These are phyloP conservation scores for Puya raimondii DNA, from an alignment of 176 grass and related monocot species.

Conservation along the genomic window DNA sequence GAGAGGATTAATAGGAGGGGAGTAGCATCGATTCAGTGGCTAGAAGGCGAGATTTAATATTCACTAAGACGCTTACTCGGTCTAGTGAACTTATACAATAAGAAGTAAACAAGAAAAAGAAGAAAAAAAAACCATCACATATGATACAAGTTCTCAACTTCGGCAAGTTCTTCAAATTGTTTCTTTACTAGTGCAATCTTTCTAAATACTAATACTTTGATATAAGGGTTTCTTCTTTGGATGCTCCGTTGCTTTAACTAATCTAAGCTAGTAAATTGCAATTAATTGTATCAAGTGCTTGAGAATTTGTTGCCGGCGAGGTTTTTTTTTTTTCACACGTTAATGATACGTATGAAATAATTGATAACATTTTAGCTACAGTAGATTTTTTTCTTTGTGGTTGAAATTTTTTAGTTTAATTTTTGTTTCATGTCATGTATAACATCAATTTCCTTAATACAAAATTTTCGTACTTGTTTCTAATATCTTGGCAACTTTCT, in stretches of 20 bases:
- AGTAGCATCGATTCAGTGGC: too few species aligned
- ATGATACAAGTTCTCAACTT: neutral
- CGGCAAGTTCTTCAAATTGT: neutral
- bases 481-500: neutral
- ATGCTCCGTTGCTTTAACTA: neutral
- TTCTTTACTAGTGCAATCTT: too few species aligned
- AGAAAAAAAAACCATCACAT: neutral
- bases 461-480: neutral
- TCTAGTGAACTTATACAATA: neutral
- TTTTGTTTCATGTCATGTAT: neutral
- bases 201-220: too few species aligned
- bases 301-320: neutral
- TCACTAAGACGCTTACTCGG: too few species aligned
- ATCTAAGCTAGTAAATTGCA: neutral
- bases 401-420: neutral
- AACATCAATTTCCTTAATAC: neutral
- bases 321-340: neutral
- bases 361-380: too few species aligned
- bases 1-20: too few species aligned
- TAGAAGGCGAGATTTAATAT: too few species aligned
- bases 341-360: neutral
- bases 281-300: neutral
- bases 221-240: neutral
- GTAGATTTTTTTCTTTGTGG: neutral
- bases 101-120: neutral